A percentile compares a stretch with the other conserved stretches of the same genome.
phyloP scores from a whole-genome alignment of 805 yeast species.

The Wickerhamomyces mucosus region DNA sequence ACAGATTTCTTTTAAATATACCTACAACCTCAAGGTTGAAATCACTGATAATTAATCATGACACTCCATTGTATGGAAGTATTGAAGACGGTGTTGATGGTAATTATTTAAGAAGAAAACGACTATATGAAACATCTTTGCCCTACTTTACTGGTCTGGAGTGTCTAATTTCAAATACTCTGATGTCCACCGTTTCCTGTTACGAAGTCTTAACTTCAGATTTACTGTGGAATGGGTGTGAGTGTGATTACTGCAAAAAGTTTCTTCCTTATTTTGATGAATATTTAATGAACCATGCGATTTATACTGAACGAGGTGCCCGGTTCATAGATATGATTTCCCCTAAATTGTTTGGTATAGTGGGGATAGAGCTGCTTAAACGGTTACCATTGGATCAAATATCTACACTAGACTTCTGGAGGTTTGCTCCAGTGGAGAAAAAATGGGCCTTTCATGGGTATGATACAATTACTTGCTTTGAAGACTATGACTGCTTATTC shows the following conservation, averaged over 20 bases:
- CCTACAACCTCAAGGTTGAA: conserved; percentile 25
- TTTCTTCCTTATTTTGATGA: conserved; percentile 45
- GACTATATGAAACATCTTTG: conserved; percentile 36
- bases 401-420: conserved; percentile 23
- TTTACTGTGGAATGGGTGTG: conserved; percentile 71
- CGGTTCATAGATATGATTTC: conserved; percentile 53
- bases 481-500: conserved; percentile 30
- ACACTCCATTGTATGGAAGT: conserved; percentile 47
- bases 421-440: conserved; percentile 23
- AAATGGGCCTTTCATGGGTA: conserved; percentile 44
- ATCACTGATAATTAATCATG: conserved; percentile 44
- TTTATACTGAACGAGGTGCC: conserved; percentile 36
- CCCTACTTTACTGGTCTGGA: conserved; percentile 35
- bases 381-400: conserved; percentile 21
- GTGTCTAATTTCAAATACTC: conserved; percentile 45
- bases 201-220: conserved; percentile 67
- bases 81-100: conserved; percentile 66
- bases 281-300: conserved; percentile 51
- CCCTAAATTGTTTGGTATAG: conserved; percentile 43
- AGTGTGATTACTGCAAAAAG: conserved; percentile 44
- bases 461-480: conserved; percentile 30
- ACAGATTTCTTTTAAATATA: conserved; percentile 29
- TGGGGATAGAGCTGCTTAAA: conserved; percentile 33
- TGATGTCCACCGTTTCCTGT: conserved; percentile 50
- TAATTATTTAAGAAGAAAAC: conserved; percentile 51